Evolutionary conservation across 352 stramenopile genomes (phyloP), one percentile per base, ranked within the genome.

Genomic region (Phytophthora sp.): DNA sequence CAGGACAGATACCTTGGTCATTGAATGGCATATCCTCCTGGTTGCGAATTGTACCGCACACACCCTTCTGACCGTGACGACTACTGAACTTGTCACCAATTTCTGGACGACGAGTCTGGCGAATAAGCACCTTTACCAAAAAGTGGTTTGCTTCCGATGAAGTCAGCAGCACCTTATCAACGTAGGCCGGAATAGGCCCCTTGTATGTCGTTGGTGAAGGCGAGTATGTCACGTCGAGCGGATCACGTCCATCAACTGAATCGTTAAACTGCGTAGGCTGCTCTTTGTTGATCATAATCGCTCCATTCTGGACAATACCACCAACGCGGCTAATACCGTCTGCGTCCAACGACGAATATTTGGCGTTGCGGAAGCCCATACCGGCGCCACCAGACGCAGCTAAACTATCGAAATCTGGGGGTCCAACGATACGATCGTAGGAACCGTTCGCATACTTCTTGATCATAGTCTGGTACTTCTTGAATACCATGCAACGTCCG

Each of bases 11-110:
- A 15, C 98, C 98, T 46, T 94, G 81, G 74, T 99, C 98, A 70
- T 98, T 98, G 73, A 99, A 99, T 21, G 98, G 98, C 94, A 99
- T 98, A 84, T 99, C 97, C 64, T 98, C 97, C 76, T 95, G 87
- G 53, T 89, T 88, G 49, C 84, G 83, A 66, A 99, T 99, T 46
- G 98, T 97, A 28, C 98, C 98, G 74, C 96, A 99, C 55, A 99
- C 97, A 66, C 98, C 98, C 85, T 99, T 99, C 64, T 99, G 98
- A 6, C 98, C 98, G 82, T 99, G 98, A 20, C 98, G 89, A 82
- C 91, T 98, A 63, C 90, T 97, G 74, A 99, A 99, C 77, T 99
- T 99, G 76, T 99, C 98, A n/a, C 98, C 98, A 66, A 99, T 94
- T 79, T 99, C 97, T 24, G 97, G 97, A 24, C 96, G 82, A 41